Evolutionary conservation across 2,329 filamentous ascomycete genomes (phyloP).

Genomic region (Chrysosporium keratinophilum): DNA sequence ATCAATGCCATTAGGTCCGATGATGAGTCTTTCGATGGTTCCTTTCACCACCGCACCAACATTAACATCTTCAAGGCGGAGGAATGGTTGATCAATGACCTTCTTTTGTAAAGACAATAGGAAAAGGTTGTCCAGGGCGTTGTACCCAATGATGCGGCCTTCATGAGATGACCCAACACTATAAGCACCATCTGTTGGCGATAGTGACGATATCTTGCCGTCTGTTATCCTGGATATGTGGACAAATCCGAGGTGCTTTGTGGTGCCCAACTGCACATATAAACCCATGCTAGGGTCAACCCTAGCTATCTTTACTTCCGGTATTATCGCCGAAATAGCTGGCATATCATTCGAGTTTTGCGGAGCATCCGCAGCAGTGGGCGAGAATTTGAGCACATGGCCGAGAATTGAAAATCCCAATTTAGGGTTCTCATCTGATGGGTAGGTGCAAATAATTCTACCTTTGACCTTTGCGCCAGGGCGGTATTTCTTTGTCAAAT

Average conservation of each 20-base stretch:
- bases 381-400: constrained; percentile 60
- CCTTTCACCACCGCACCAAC: constrained; percentile 72
- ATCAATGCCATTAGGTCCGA: constrained; percentile 65
- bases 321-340: constrained; percentile 56
- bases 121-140: constrained; percentile 73
- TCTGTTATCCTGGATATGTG: constrained; percentile 91
- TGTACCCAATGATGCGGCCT: constrained; percentile 77
- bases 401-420: constrained; percentile 79
- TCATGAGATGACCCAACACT: constrained; percentile 68
- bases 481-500: constrained; percentile 69
- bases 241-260: constrained; percentile 65
- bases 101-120: constrained; percentile 73
- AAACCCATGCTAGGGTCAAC: constrained; percentile 73
- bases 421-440: constrained; percentile 66
- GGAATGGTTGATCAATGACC: constrained; percentile 74
- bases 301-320: constrained; percentile 66
- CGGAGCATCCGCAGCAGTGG: constrained; percentile 21
- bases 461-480: constrained; percentile 74
- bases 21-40: constrained; percentile 71
- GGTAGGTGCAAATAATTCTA: constrained; percentile 79
- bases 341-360: constrained; percentile 39
- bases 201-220: constrained; percentile 73
- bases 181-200: constrained; percentile 65
- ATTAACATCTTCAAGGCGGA: constrained; percentile 82
- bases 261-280: constrained; percentile 61